Evolutionary conservation across 306 rosid genomes (phyloP).

Genomic region (Glycyrrhiza uralensis): DNA sequence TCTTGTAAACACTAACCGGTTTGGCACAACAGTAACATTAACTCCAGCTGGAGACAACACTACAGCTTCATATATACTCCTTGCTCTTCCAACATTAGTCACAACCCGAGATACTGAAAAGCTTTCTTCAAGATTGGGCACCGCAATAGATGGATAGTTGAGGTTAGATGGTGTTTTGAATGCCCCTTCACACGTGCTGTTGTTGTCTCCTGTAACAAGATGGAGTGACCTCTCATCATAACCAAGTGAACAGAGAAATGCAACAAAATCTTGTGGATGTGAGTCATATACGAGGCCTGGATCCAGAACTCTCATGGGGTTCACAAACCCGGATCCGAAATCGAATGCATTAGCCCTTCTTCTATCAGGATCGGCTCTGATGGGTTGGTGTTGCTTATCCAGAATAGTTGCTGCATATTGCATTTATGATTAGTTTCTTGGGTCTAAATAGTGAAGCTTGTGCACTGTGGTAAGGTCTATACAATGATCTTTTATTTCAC

Average conservation of each 20-base stretch:
- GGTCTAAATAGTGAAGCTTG: neutral
- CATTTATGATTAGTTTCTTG: constrained; percentile 29
- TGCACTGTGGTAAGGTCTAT: neutral
- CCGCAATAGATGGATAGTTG: constrained; percentile 72
- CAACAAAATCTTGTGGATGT: constrained; percentile 46
- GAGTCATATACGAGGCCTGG: constrained; percentile 73
- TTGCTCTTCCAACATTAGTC: constrained; percentile 67
- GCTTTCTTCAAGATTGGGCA: constrained; percentile 56
- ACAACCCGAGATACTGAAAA: constrained; percentile 56
- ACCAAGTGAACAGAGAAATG: constrained; percentile 69
- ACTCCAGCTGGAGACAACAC: constrained; percentile 60
- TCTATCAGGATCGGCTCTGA: constrained; percentile 56
- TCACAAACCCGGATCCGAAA: constrained; percentile 77
- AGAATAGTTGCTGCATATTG: constrained; percentile 61
- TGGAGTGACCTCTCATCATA: constrained; percentile 59
- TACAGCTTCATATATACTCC: constrained; percentile 44
- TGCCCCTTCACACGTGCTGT: constrained; percentile 54
- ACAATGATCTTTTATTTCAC: neutral
- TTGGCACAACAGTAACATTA: constrained; percentile 64
- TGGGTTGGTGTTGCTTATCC: constrained; percentile 55
- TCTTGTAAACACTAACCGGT: constrained; percentile 46
- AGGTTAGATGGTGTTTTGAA: constrained; percentile 52
- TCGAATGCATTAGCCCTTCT: constrained; percentile 68
- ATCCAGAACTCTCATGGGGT: constrained; percentile 62
- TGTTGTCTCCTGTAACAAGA: constrained; percentile 62